Conservation (phyloP, 2,329 filamentous ascomycete genomes). For the Fusarium newnesense region DNA sequence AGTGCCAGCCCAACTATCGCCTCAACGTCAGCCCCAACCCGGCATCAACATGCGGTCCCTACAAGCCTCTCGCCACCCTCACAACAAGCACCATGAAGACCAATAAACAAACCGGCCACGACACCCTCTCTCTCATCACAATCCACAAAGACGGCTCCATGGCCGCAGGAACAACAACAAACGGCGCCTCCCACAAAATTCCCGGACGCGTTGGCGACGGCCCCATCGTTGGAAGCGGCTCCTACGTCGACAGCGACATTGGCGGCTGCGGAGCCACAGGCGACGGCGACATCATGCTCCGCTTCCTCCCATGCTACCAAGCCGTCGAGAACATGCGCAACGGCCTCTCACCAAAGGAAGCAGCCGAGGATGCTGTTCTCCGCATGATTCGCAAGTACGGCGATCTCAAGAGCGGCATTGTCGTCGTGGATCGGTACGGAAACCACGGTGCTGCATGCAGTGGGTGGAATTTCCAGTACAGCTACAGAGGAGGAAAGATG, state of each 20-base stretch:
- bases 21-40: constrained; percentile 58
- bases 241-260: constrained; percentile 64
- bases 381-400: constrained; percentile 62
- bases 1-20: constrained; percentile 65
- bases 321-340: constrained; percentile 63
- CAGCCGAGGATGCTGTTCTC: constrained; percentile 61
- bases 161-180: constrained; percentile 66
- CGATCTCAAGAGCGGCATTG: constrained; percentile 57
- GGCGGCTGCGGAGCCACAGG: constrained; percentile 67
- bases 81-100: not conserved
- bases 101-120: constrained; percentile 52
- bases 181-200: constrained; percentile 64
- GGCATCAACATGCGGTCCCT: constrained; percentile 57
- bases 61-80: constrained; percentile 46
- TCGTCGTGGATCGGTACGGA: constrained; percentile 61
- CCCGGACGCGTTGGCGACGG: constrained; percentile 67
- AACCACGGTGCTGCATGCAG: constrained; percentile 62
- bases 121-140: constrained; percentile 65
- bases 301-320: constrained; percentile 67
- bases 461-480: constrained; percentile 66
- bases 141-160: constrained; percentile 57
- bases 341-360: constrained; percentile 59
- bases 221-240: constrained; percentile 64
- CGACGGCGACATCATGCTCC: constrained; percentile 68
- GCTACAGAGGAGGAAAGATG: constrained; percentile 61